Evolutionary conservation across 257 asterid species (phyloP), one percentile per base, ranked within the genome.

Genomic region (Haberlea rhodopensis): DNA sequence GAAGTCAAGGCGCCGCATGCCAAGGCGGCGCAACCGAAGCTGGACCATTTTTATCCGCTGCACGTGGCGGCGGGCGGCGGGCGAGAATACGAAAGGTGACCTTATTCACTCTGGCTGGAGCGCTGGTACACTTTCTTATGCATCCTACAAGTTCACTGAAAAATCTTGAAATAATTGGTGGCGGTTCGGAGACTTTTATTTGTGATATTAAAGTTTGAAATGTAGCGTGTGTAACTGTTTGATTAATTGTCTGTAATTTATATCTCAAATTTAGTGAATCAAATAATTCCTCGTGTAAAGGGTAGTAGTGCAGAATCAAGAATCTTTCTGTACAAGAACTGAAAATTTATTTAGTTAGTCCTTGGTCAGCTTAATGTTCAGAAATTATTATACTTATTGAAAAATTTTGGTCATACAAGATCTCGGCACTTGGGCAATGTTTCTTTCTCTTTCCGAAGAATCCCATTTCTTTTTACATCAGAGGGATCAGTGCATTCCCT

Each of bases 1-100:
- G 82, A 67, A 49, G 73, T 51, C 60, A 80, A 75, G 64, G 88
- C 88, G 66, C 88, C 88, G 59, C 21, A 80, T 23, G 85, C 88
- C 26, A 67, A 31, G 60, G 48, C 60, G 56, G 86, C 88, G 34
- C 88, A 83, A 11, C 88, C 86, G 24, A 2, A 72, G 45, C 86
- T 86, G 2, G 86, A 83, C 28, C 89, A 83, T 73, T 83, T 83
- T 65, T 83, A 75, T 40, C 89, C 89, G 68, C 76, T 83, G 26
- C 89, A 83, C 52, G 89, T 83, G 70, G 89, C 89, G 10, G 80
- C 80, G 82, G 89, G 89, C 89, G 51, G 84, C 86, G 29, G 86
- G 86, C 0, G 81, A 75, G 27, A 65, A 74, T 19, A 73, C 86
- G 7, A 61, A 60, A 60, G 85, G 86, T 2, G 82, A 83, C 58